Conservation (phyloP, 495 filamentous ascomycete species). For the Talaromyces wortmannii region DNA sequence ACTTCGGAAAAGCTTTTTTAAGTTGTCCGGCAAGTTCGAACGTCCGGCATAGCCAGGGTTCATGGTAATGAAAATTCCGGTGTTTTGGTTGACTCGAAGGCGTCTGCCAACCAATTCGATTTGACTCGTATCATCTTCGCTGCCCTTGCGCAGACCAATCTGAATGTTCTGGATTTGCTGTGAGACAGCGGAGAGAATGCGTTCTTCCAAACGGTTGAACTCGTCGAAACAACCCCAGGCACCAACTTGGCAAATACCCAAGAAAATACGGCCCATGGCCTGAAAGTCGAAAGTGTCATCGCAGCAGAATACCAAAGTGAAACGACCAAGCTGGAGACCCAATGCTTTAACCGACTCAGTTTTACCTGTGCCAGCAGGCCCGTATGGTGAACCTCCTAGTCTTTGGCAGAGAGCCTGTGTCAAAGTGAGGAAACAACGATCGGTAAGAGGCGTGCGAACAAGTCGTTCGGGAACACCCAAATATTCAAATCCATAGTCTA, state of each 20-base stretch:
- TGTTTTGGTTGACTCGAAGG: conserved; percentile 80
- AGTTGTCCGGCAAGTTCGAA: conserved; percentile 94
- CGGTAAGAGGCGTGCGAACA: conserved; percentile 91
- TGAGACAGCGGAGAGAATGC: conserved; percentile 94
- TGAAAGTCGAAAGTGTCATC: conserved; percentile 99
- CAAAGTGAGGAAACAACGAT: conserved; percentile 95
- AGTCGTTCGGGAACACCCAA: conserved; percentile 92
- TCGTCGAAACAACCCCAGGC: conserved; percentile 99
- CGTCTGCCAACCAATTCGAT: conserved; percentile 92
- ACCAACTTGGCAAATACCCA: conserved; percentile 98
- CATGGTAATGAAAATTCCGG: conserved; percentile 99
- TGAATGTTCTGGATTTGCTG: conserved; percentile 99
- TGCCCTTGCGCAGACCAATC: conserved; percentile 77
- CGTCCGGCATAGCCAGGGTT: conserved; percentile 98
- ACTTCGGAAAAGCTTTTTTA: conserved; percentile 98
- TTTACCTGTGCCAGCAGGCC: conserved; percentile 97
- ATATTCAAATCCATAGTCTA: conserved; percentile 97
- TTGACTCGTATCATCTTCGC: conserved; percentile 68
- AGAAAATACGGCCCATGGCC: conserved; percentile 98
- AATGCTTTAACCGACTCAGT: conserved; percentile 98
- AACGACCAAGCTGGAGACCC: conserved; percentile 91
- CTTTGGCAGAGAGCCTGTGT: conserved; percentile 93
- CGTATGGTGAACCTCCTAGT: conserved; percentile 94
- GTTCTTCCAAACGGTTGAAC: conserved; percentile 96
- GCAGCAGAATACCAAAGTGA: conserved; percentile 97